These are phyloP conservation scores for Monsonia emarginata DNA, from an alignment of 441 rosid species.

Conservation along the genomic window DNA sequence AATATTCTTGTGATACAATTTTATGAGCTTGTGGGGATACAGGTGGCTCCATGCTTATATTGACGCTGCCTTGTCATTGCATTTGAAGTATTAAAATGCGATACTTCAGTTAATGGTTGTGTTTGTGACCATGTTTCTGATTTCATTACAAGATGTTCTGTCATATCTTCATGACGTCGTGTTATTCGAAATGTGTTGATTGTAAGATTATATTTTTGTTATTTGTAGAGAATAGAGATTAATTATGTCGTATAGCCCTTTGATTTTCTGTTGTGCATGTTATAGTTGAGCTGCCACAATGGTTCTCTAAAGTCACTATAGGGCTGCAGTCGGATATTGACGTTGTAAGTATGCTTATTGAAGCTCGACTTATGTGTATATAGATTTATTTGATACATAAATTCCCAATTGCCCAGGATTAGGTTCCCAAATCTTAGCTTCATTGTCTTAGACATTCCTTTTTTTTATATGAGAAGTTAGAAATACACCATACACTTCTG, in stretches of 20 bases:
- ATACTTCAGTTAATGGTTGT: not conserved
- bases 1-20: not conserved
- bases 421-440: not conserved
- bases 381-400: not conserved
- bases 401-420: not conserved
- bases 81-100: not conserved
- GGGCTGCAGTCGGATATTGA: not conserved
- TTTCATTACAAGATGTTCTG: not conserved
- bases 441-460: not conserved
- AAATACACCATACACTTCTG: not conserved
- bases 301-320: slow-evolving; percentile 4
- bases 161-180: not conserved
- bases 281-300: slow-evolving; percentile 4
- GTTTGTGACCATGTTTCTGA: not conserved
- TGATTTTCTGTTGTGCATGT: not conserved
- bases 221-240: not conserved
- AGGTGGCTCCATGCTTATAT: not conserved
- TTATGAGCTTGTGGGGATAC: not conserved
- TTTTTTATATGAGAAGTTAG: not conserved
- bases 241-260: not conserved
- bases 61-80: not conserved
- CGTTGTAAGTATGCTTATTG: not conserved
- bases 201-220: not conserved
- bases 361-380: not conserved
- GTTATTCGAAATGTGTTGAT: not conserved